Conservation (phyloP, 139 green algal species). For the Chlamydomonas sphaeroides region DNA sequence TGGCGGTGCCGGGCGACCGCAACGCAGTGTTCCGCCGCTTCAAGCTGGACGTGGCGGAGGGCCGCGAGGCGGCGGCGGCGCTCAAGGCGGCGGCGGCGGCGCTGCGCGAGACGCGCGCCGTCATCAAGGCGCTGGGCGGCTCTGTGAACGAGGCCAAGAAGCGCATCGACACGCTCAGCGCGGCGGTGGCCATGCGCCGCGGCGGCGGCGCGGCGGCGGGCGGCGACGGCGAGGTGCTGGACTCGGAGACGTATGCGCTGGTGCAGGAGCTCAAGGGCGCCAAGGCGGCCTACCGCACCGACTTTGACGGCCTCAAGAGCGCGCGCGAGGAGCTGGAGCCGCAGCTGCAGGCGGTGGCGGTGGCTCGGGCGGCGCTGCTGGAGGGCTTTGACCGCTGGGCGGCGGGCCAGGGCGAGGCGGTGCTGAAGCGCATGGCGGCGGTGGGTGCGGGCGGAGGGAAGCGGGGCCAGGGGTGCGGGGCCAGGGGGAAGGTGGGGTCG, state of each 20-base stretch:
- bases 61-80: conserved; percentile 32
- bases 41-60: conserved; percentile 59
- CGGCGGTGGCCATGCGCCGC: neutral
- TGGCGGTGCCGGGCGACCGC: conserved; percentile 26
- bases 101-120: conserved; percentile 52
- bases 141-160: conserved; percentile 65
- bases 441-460: neutral
- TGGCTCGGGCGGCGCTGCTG: conserved; percentile 65
- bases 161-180: conserved; percentile 64
- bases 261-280: conserved; percentile 63
- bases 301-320: conserved; percentile 70
- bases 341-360: conserved; percentile 42
- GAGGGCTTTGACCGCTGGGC: conserved; percentile 71
- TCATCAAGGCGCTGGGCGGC: conserved; percentile 45
- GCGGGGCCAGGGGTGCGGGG: neutral
- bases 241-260: conserved; percentile 64
- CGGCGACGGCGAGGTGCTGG: conserved; percentile 51
- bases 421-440: conserved; percentile 25
- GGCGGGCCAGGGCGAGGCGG: conserved; percentile 27
- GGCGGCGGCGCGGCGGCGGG: neutral
- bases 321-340: conserved; percentile 52
- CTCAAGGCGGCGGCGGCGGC: conserved; percentile 53
- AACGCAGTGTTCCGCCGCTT: conserved; percentile 55
- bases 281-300: conserved; percentile 61
- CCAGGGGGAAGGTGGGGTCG: neutral